These are phyloP conservation scores for Pseudoscleropodium purum DNA, from an alignment of 225 moss, liverwort and hornwort genomes.

Conservation along the genomic window DNA sequence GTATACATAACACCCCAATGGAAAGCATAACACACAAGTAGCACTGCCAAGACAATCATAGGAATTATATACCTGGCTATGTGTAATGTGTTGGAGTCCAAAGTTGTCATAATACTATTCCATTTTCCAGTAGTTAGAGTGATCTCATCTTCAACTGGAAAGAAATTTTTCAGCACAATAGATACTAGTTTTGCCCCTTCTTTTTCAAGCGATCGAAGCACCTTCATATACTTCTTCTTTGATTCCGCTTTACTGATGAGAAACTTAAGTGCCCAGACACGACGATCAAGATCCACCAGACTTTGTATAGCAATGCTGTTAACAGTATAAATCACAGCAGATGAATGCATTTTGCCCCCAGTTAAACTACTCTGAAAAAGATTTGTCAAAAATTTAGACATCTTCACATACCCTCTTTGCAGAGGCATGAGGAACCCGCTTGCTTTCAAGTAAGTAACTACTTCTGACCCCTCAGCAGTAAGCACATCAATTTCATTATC, in stretches of 20 bases:
- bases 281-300: slow-evolving; percentile 61
- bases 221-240: slow-evolving; percentile 40
- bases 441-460: slow-evolving; percentile 23
- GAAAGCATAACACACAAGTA: background rate
- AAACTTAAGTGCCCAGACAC: slow-evolving; percentile 50
- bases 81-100: slow-evolving; percentile 9
- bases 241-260: slow-evolving; percentile 18
- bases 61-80: slow-evolving; percentile 31
- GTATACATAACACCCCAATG: background rate
- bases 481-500: slow-evolving; percentile 47
- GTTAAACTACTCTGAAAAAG: slow-evolving; percentile 20
- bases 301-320: slow-evolving; percentile 54
- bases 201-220: slow-evolving; percentile 44
- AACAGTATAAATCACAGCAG: slow-evolving; percentile 28
- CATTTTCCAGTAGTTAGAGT: slow-evolving; percentile 6
- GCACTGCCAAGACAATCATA: background rate
- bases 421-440: slow-evolving; percentile 44
- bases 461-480: slow-evolving; percentile 19
- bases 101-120: slow-evolving; percentile 27
- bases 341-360: slow-evolving; percentile 6
- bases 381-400: slow-evolving; percentile 51
- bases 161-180: slow-evolving; percentile 31
- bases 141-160: background rate
- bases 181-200: slow-evolving; percentile 58
- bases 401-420: slow-evolving; percentile 50